These are phyloP conservation scores for Neurospora sp. DNA, from an alignment of 495 filamentous ascomycete genomes.

Conservation along the genomic window DNA sequence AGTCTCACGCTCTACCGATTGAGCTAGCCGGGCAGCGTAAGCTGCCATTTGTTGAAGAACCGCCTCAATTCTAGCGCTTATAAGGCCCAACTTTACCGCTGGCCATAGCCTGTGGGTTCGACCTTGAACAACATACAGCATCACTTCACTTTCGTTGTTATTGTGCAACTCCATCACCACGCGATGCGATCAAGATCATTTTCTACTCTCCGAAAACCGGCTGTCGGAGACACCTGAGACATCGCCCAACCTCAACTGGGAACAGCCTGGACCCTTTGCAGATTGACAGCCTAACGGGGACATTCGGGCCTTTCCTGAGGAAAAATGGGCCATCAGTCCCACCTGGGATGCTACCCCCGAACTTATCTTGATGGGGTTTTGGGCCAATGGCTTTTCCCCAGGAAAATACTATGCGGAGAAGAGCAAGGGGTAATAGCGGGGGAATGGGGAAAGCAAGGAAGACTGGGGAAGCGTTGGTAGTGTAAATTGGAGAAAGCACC, in stretches of 20 bases:
- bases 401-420: neutral
- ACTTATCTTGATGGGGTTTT: neutral
- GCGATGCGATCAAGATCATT: neutral
- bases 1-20: constrained; percentile 81
- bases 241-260: neutral
- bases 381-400: neutral
- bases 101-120: neutral
- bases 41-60: neutral
- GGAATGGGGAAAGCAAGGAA: neutral
- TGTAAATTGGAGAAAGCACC: neutral
- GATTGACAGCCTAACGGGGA: neutral
- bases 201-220: neutral
- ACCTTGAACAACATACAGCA: neutral
- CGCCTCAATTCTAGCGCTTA: neutral
- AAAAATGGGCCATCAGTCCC: neutral
- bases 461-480: neutral
- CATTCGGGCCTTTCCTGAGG: neutral
- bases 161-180: too few relatives aligned
- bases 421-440: neutral
- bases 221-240: neutral
- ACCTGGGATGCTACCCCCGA: neutral
- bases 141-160: neutral
- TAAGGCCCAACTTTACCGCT: neutral
- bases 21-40: constrained; percentile 49
- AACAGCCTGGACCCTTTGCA: neutral